Base-by-base conservation (phyloP, 2,329 filamentous ascomycete genomes). In the Aspergillus sclerotialis region DNA sequence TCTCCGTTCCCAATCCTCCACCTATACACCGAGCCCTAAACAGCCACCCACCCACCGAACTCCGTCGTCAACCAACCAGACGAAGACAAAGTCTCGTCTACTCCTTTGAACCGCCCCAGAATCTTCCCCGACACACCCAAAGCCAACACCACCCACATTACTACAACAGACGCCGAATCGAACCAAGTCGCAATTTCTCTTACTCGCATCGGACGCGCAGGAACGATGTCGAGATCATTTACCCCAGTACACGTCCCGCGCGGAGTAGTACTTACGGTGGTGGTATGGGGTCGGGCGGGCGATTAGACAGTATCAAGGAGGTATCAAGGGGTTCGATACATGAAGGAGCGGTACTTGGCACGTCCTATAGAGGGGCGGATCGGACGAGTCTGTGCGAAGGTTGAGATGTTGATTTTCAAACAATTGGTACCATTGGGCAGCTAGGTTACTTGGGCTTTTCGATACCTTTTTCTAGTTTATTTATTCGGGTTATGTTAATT, bases 241-340 rank as follows among this genome's bases (percentile, higher is more conserved):
- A 60, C 34, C 50, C 55, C 2, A 60, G 55, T 34, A 53, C 51
- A 4, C 50, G 59, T 5, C 51, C 58, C 2, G 40, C 57, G 5
- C 53, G 59, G 17, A 63, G 58, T 35, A 55, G 40, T 25, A 61
- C 55, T 0, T 52, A 50, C n/a, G n/a, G n/a, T 15, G 53, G 53
- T 0, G 51, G 49, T 1, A 32, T 47, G 2, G 44, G 32, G 12
- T 31, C 40, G 2, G 19, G 31, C 17, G 39, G 38, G 13, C 49
- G 37, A 23, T 37, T 60, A 6, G 57, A 57, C 35, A 52, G 52
- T 25, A 61, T 60, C 28, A 42, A 49, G 25, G 56, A 61, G 36
- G n/a, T n/a, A n/a, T 42, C 50, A 0, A 47, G 49, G 7, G 40
- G 42, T 8, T 58, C 56, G 0, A 39, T 53, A 7, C 55, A 58